Base-by-base conservation (phyloP, 768 basidiomycete species). In the Polyporus arcularius region DNA sequence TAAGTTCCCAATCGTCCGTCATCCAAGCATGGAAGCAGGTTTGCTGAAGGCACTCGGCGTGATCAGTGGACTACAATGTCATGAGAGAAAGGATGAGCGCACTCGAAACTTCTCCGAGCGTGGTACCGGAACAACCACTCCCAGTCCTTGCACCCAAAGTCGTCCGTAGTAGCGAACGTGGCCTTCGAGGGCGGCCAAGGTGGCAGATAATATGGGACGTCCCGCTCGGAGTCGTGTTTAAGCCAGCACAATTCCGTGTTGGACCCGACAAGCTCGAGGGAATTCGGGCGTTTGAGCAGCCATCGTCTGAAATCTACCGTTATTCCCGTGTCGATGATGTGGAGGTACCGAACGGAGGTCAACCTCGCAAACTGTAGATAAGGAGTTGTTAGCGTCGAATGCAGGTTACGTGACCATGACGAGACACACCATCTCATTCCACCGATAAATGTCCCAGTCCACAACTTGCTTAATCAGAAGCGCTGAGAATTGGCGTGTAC, bases 141-240 rank as follows among this genome's bases (percentile, higher is more conserved):
- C 65, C 62, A 66, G 26, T 66, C 65, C 32, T 51, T 49, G 49
- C 55, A 52, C 15, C 60, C 62, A 16, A 63, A 63, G 32, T 61
- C 53, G 12, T 66, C 59, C 8, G 38, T 56, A 5, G 49, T 56
- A 26, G 53, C 43, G 46, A 63, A 63, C n/a, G 15, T n/a, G 12
- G 56, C 50, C 57, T 57, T 66, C 18, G 32, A 28, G 5, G 16
- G 5, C 10, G 58, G 11, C 65, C 65, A 66, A 26, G 40, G 12
- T 9, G 42, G 42, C 16, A 50, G 32, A 28, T 46, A 56, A 5
- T 8, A 26, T 6, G 49, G 35, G 14, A 31, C 5, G 5, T 49
- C 49, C 7, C 38, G 47, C 15, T 53, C 55, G 26, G 55, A 26
- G 21, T 62, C 55, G 38, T 39, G 52, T n/a, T 48, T 43, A 31